phyloP scores from a whole-genome alignment of 2,329 filamentous ascomycete genomes.

The Fulvia fulva region DNA sequence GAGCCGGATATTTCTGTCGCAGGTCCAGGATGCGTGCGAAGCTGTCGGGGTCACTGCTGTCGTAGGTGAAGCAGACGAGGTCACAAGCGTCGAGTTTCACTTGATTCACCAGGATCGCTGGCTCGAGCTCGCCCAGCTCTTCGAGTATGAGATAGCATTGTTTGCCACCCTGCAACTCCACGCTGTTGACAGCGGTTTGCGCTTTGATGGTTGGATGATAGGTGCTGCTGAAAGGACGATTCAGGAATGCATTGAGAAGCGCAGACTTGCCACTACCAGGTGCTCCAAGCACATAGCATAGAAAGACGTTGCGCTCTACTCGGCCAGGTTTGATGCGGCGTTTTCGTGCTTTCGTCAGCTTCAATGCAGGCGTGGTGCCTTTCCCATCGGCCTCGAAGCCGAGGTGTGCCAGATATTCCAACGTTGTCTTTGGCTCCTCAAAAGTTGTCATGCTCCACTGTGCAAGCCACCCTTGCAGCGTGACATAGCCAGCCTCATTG shows the following conservation, averaged over 20 bases:
- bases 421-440: conserved; percentile 86
- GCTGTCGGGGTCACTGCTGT: conserved; percentile 93
- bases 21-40: conserved; percentile 87
- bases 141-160: conserved; percentile 96
- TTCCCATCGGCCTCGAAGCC: conserved; percentile 75
- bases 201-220: conserved; percentile 96
- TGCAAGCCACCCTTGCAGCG: conserved; percentile 93
- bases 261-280: conserved; percentile 86
- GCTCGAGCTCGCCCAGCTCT: conserved; percentile 92
- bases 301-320: conserved; percentile 89
- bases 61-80: conserved; percentile 90
- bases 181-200: conserved; percentile 88
- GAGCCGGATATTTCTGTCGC: conserved; percentile 71
- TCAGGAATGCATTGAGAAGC: conserved; percentile 85
- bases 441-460: conserved; percentile 99
- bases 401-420: conserved; percentile 93
- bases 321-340: conserved; percentile 74
- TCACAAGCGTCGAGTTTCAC: conserved; percentile 89
- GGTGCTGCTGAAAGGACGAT: conserved; percentile 74
- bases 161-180: conserved; percentile 91
- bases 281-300: conserved; percentile 87
- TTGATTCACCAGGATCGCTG: conserved; percentile 87
- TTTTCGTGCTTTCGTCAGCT: conserved; percentile 89
- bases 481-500: conserved; percentile 93
- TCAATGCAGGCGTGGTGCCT: conserved; percentile 77